A percentile compares a stretch with the other conserved stretches of the same genome.
Evolutionary conservation across 176 grass and related monocot species (phyloP).

Genomic region (Pontederia crassipes): DNA sequence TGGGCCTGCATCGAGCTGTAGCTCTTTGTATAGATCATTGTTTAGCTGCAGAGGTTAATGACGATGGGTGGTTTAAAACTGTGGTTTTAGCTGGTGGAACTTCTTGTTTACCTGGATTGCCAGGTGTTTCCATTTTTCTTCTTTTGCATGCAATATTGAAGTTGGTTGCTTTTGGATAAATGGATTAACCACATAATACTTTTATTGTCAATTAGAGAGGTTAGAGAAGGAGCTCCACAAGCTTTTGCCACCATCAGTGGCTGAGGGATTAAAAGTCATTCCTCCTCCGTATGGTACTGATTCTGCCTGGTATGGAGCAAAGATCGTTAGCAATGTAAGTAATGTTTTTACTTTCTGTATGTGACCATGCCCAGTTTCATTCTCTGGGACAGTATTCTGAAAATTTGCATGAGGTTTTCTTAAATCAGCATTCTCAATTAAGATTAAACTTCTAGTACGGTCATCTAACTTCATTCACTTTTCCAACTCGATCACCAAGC

Average conservation of each 20-base stretch:
- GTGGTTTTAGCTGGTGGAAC: conserved; percentile 79
- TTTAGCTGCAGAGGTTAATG: conserved; percentile 38
- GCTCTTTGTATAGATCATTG: conserved; percentile 93
- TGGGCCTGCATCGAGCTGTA: conserved; percentile 81
- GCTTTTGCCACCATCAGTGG: conserved; percentile 52
- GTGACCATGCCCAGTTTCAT: neutral
- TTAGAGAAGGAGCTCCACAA: conserved; percentile 69
- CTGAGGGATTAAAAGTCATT: conserved; percentile 71
- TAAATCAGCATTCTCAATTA: too few relatives aligned
- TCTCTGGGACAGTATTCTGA: neutral
- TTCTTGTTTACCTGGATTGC: conserved; percentile 65
- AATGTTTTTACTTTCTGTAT: neutral
- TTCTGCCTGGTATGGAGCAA: conserved; percentile 82
- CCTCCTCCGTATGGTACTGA: conserved; percentile 60
- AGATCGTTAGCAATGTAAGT: conserved; percentile 83
- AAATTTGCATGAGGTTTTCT: too few relatives aligned
- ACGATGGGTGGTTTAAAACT: conserved; percentile 80
- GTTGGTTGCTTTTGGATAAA: neutral
- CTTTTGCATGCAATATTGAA: neutral
- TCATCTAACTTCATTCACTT: too few relatives aligned
- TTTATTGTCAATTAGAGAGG: conserved; percentile 42
- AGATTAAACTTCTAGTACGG: too few relatives aligned
- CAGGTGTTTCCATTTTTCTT: conserved; percentile 38
- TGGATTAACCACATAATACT: neutral
- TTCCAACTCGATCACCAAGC: too few relatives aligned